Percentiles rank a stretch among this genome's conserved stretches.
These are phyloP conservation scores for Zhuliangozyma blackwelliae DNA, from an alignment of 1,139 yeast species.

Conservation along the genomic window DNA sequence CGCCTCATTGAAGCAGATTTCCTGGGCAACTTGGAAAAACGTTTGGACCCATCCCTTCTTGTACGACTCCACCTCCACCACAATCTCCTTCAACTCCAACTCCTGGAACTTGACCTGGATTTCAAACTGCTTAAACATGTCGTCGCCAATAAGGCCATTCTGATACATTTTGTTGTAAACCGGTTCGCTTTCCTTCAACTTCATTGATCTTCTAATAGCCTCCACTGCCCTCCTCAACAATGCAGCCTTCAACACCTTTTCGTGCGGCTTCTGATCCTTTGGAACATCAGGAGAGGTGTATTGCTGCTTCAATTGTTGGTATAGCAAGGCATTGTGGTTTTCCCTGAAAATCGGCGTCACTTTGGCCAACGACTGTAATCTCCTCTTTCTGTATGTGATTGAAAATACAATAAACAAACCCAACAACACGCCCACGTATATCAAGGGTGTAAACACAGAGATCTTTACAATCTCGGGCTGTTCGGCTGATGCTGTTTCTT, in stretches of 20 bases:
- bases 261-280: constrained; percentile 59
- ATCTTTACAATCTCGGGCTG: constrained; percentile 32
- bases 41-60: constrained; percentile 79
- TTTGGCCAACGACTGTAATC: constrained; percentile 47
- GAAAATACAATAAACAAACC: constrained; percentile 75
- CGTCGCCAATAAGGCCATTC: constrained; percentile 89
- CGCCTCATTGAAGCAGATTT: constrained; percentile 89
- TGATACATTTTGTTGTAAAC: constrained; percentile 70
- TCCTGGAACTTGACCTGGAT: constrained; percentile 76
- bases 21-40: constrained; percentile 78
- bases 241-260: constrained; percentile 81
- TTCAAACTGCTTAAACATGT: constrained; percentile 72
- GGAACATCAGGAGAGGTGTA: constrained; percentile 35
- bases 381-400: constrained; percentile 60
- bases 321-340: constrained; percentile 63
- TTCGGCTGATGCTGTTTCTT: constrained; percentile 9
- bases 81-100: constrained; percentile 72
- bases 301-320: constrained; percentile 51
- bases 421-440: constrained; percentile 70
- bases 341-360: constrained; percentile 71
- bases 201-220: constrained; percentile 62
- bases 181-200: constrained; percentile 69
- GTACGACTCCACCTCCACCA: constrained; percentile 67
- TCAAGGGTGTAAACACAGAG: constrained; percentile 81
- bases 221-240: constrained; percentile 71